Conservation (phyloP, 257 asterid genomes). For the Datura wrightii region DNA sequence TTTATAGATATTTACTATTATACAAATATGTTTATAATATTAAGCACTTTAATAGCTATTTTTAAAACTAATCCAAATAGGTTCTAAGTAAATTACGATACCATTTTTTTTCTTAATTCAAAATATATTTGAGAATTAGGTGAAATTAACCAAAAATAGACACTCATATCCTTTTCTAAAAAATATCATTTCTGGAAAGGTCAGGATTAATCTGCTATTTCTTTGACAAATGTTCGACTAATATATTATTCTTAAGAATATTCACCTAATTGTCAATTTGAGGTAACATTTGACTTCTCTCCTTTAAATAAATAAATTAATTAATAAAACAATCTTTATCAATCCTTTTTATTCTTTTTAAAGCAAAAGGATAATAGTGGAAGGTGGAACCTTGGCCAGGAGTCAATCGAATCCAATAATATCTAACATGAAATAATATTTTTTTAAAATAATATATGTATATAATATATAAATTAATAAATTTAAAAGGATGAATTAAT, state of each 20-base stretch:
- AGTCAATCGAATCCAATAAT: neutral
- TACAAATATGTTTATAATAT: no score
- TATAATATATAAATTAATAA: neutral
- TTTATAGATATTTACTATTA: no score
- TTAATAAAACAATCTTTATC: neutral
- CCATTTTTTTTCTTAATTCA: neutral
- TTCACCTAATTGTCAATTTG: constrained; percentile 25
- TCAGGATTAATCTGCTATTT: neutral
- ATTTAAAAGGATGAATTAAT: neutral
- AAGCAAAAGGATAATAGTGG: neutral
- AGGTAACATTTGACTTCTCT: neutral
- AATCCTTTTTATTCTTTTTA: neutral
- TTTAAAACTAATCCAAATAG: no score
- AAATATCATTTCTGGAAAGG: neutral
- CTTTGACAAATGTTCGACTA: neutral
- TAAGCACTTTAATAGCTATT: no score
- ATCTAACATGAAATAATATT: neutral
- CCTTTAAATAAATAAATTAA: neutral
- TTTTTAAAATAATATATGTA: neutral
- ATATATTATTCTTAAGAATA: neutral
- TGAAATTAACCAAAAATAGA: constrained; percentile 19
- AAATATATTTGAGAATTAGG: neutral
- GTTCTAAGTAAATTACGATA: neutral
- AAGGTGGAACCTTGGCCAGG: neutral
- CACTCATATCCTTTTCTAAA: neutral